These are phyloP conservation scores for Rhizoclosmatium sp. DNA, from an alignment of 192 early-diverging fungal species.

Conservation along the genomic window DNA sequence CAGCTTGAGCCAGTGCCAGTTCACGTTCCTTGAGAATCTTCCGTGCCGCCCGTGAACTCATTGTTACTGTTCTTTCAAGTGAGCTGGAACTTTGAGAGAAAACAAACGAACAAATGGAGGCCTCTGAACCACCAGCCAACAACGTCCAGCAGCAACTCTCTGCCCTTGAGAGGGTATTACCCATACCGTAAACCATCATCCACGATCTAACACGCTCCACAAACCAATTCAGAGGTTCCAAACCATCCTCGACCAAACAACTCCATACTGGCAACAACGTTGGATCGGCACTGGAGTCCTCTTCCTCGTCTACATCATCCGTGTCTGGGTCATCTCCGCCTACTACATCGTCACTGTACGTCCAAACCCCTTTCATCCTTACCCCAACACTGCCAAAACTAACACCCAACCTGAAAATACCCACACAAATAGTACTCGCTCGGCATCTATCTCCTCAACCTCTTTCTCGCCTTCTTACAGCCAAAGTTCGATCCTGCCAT, in stretches of 20 bases:
- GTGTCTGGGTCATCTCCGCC: conserved; percentile 81
- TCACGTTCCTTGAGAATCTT: conserved; percentile 29
- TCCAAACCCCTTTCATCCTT: not conserved
- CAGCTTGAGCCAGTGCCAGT: not conserved
- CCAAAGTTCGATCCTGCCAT: conserved; percentile 96
- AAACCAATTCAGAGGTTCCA: conserved; percentile 70
- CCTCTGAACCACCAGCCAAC: too few relatives aligned
- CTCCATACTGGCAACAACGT: conserved; percentile 77
- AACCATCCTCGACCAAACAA: conserved; percentile 80
- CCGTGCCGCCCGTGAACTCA: conserved; percentile 35
- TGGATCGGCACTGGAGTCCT: conserved; percentile 77
- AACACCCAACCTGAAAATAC: not conserved
- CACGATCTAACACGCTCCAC: not conserved
- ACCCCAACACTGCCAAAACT: not conserved
- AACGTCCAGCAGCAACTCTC: too few relatives aligned
- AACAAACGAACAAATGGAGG: not conserved
- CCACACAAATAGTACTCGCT: conserved; percentile 73
- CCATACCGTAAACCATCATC: not conserved
- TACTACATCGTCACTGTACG: conserved; percentile 89
- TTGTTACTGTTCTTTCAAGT: not conserved
- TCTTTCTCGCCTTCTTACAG: conserved; percentile 94
- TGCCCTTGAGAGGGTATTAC: too few relatives aligned
- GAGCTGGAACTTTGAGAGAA: too few relatives aligned
- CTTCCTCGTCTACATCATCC: conserved; percentile 74
- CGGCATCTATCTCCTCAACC: conserved; percentile 93